phyloP scores from a whole-genome alignment of 73 alveolate genomes.

The Strombidium stylifer region DNA sequence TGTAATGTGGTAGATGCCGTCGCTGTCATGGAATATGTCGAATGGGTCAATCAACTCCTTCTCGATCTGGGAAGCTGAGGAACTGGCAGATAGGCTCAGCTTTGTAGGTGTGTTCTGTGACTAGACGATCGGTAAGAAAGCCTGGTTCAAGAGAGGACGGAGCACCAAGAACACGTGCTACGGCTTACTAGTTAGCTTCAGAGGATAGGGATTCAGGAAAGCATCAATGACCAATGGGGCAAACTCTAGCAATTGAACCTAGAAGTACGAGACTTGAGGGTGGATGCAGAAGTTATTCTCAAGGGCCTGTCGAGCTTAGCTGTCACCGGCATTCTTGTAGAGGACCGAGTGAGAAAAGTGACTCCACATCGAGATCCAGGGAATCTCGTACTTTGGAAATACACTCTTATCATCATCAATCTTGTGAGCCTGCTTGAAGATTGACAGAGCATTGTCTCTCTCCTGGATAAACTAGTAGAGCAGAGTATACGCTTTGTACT shows the following conservation, averaged over 20 bases:
- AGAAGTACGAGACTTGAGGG: conserved; percentile 24
- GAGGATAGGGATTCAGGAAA: background rate
- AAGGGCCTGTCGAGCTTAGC: too few relatives aligned
- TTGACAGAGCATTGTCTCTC: conserved; percentile 30
- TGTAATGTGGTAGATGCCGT: background rate
- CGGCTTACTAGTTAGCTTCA: background rate
- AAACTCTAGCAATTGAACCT: conserved; percentile 11
- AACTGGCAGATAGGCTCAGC: background rate
- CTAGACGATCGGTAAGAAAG: background rate
- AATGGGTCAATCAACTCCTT: background rate
- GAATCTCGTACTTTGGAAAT: conserved; percentile 45
- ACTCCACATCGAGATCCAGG: background rate
- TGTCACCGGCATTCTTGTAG: background rate
- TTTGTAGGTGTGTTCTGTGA: background rate
- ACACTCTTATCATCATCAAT: too few relatives aligned
- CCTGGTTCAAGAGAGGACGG: background rate
- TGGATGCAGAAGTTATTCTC: background rate
- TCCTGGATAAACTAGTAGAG: conserved; percentile 40
- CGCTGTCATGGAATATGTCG: background rate
- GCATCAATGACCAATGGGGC: conserved; percentile 13
- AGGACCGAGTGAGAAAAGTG: background rate
- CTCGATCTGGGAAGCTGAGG: background rate
- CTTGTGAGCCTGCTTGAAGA: too few relatives aligned
- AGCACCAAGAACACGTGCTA: background rate
- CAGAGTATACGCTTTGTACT: conserved; percentile 35